Base-by-base conservation (phyloP, 805 yeast species). In the Wickerhamomyces hampshirensis region DNA sequence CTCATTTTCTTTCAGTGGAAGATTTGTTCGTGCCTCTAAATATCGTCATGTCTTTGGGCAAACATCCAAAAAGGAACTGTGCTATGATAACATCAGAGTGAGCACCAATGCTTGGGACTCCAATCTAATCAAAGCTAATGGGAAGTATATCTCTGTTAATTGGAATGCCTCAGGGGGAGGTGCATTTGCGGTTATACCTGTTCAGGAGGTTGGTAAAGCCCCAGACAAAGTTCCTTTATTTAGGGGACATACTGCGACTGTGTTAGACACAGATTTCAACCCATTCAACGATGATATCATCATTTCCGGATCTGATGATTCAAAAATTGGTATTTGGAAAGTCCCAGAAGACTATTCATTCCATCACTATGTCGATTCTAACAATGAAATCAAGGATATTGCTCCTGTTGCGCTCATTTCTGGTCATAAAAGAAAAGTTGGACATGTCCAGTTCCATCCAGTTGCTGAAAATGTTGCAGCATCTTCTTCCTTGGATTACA, bases 161-260 rank as follows among this genome's bases (percentile, higher is more conserved):
- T 88, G 96, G 96, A 87, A 85, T 40, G 71, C 96, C 23, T 82
- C 95, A 9, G 98, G 98, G 28, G 98, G 98, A 44, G 99, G 99
- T 35, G 94, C 98, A 0, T 89, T 93, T 67, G 96, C 96, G 1
- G 84, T 94, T 10, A 78, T 93, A 42, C 98, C 98, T 2, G 66
- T 86, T 18, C 58, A 59, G 7, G 96, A 91, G 59, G 80, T 77
- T 14, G 98, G 98, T 8, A 93, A 89, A 57, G 80, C 89, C 6
- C 97, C 96, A 4, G 99, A 93, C 50, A 77, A 81, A 42, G 89
- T 88, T 33, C 93, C 98, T 2, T 70, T 93, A 47, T 93, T 91
- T 62, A 77, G 96, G 53, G 98, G 98, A 12, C 98, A 91, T 60
- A 84, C 89, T 23, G 96, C 95, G 18, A 82, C 94, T 7, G 97